Base-by-base conservation (phyloP, 164 flowering plant species). In the Piper longum region DNA sequence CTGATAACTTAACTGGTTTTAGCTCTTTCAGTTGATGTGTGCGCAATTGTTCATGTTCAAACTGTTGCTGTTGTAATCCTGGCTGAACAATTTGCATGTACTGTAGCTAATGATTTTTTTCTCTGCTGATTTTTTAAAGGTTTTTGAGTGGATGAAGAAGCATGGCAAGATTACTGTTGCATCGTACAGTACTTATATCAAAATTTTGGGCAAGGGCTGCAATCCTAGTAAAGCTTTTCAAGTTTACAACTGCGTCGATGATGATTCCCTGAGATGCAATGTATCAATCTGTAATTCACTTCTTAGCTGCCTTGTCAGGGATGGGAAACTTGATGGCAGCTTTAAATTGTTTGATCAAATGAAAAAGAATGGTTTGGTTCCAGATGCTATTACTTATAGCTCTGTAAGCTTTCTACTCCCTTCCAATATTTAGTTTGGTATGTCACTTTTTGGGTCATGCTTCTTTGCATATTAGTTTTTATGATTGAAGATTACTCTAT, bases 141-240 rank as follows among this genome's bases (percentile, higher is more conserved):
- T 89, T 16, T 87, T 87, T 82, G 77, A 79, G 59, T 92, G 96
- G 96, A 92, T 92, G 98, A 78, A 77, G 70, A 75, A 77, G 62
- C 79, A 77, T 67, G 83, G 73, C 40, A 89, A 86, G 78, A 72
- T 76, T 18, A 84, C 72, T 74, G 52, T 72, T 71, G 81, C 87
- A 43, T 85, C 95, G 57, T 92, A 92, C 65, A 85, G 91, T 80
- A 85, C 82, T 75, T 92, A 78, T 56, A 80, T 92, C 63, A 92
- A 86, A 77, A 79, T 80, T 73, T 71, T 80, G 78, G 96, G 93
- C 63, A 79, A 67, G 70, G 76, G 73, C 60, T 72, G 57, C 43
- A 80, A 77, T 69, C 75, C 80, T 41, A 41, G 75, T 12, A 82
- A 82, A 74, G 96, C 84, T 18, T 67, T 92, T 41, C 91, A 87